Base-by-base conservation (phyloP, 2,329 filamentous ascomycete species). In the Torrubiella hemipterigena region DNA sequence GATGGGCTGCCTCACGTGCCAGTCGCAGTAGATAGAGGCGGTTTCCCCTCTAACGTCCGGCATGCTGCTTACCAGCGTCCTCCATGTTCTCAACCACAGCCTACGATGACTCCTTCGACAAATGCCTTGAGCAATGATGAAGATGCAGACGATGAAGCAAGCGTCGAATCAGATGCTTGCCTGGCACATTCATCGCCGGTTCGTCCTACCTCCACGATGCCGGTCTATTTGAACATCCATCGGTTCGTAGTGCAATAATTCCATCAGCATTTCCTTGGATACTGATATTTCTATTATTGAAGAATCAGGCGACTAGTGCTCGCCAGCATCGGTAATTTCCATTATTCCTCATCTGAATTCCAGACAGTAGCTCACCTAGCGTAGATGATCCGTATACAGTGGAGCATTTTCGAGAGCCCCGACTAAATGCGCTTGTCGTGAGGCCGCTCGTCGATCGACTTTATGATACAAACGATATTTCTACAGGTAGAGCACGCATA, bases 401-500 rank as follows among this genome's bases (percentile, higher is more conserved):
- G 31, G 72, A 78, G 23, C 73, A 80, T 48, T 56, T 80, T n/a
- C 66, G 68, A 42, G 69, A 71, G 36, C 74, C 74, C 4, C 64
- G 73, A 14, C 73, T 80, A 61, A 79, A 78, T 44, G 60, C 66
- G 19, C 54, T 71, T 9, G 63, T 80, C 27, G 70, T 80, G 5
- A 64, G 75, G 27, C 75, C 76, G 3, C 55, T 81, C 10, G 73
- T 80, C 9, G 71, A 79, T 39, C 65, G 70, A 21, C 58, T 79
- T 0, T 80, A 77, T 46, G 66, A 73, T 35, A 59, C 65, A 17
- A 59, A 72, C 19, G 74, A 80, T 52, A 63, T 75, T 17, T 77
- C 73, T 0, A 61, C 74, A 30, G 60, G 67, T 69, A 53, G 20
- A 55, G n/a, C n/a, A n/a, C n/a, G n/a, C n/a, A n/a, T n/a, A n/a